Base-by-base conservation (phyloP, 148 eudicot genomes). In the Rhododendron ferrugineum region DNA sequence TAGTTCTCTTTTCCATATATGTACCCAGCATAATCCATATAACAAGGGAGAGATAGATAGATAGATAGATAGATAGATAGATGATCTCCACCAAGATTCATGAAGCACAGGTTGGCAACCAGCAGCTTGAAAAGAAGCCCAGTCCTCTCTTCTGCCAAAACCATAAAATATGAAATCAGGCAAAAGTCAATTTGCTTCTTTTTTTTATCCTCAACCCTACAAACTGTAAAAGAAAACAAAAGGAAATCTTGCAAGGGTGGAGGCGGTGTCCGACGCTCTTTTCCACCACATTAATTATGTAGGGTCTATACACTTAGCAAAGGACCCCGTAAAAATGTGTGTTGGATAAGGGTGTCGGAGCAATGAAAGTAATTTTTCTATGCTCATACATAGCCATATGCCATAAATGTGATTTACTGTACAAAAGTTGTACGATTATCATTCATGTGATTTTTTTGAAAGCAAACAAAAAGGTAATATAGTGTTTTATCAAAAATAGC, bases 121-220 rank as follows among this genome's bases (percentile, higher is more conserved):
- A 72, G 85, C 92, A 88, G 83, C 92, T 87, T 54, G 92, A 85
- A n/a, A 90, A 83, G 78, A 90, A 52, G 36, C 92, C 84, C 85
- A 86, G 32, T 78, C 54, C 70, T 56, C 77, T 87, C 72, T 88
- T 90, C 92, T 90, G 92, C 78, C 73, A 49, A 78, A 26, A 5
- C 36, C 15, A 70, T 30, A 30, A 56, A 56, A 32, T 0, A 68
- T 60, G 23, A 23, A 36, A 81, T 5, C 10, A n/a, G 1, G 13
- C 6, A 3, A 16, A 16, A 32, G 32, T 26, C 73, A 22, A 77
- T 46, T 73, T 42, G 13, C n/a, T 40, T 40, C 6, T 2, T n/a
- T n/a, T 64, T 58, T 58, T 58, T 18, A 30, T 70, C 37, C 34
- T 30, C 37, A 26, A 50, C 3, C 14, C 10, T 13, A 11, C 10